Conservation (phyloP, 225 moss, liverwort and hornwort species). For the Physcomitrellopsis africana region DNA sequence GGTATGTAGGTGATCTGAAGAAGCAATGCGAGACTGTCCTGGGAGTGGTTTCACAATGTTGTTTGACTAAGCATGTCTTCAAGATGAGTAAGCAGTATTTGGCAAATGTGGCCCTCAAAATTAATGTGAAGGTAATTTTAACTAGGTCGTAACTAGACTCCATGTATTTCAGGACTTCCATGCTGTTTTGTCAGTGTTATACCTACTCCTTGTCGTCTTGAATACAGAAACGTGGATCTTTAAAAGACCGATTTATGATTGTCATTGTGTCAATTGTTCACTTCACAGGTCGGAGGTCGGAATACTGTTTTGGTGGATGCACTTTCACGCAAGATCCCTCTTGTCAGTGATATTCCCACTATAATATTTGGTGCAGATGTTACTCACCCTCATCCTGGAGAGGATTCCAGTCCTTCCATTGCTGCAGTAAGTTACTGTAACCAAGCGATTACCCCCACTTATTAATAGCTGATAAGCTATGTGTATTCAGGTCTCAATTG, state of each 20-base stretch:
- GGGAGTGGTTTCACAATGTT: slow-evolving; percentile 94
- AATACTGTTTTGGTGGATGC: slow-evolving; percentile 97
- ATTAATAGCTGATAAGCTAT: not conserved
- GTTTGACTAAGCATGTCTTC: slow-evolving; percentile 89
- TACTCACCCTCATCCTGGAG: slow-evolving; percentile 99
- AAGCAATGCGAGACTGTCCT: slow-evolving; percentile 93
- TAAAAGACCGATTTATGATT: not conserved
- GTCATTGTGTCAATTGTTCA: not conserved
- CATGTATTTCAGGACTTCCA: no score
- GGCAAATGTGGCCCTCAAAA: slow-evolving; percentile 92
- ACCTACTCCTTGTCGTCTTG: not conserved
- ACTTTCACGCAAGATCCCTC: slow-evolving; percentile 75
- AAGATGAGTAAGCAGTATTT: slow-evolving; percentile 97
- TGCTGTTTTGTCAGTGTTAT: not conserved
- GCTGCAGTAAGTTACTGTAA: slow-evolving; percentile 65
- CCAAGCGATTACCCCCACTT: not conserved
- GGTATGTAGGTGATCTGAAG: slow-evolving; percentile 73
- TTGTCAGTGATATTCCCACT: slow-evolving; percentile 96
- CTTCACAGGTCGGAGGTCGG: slow-evolving; percentile 80
- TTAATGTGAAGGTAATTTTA: slow-evolving; percentile 79
- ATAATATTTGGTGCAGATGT: slow-evolving; percentile 99
- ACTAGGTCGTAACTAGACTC: no score
- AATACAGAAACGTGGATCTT: not conserved
- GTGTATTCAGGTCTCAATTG: no score
- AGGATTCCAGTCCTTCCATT: slow-evolving; percentile 97